Conservation (phyloP, 1,284 basidiomycete species). For the Omphalotus olearius region DNA sequence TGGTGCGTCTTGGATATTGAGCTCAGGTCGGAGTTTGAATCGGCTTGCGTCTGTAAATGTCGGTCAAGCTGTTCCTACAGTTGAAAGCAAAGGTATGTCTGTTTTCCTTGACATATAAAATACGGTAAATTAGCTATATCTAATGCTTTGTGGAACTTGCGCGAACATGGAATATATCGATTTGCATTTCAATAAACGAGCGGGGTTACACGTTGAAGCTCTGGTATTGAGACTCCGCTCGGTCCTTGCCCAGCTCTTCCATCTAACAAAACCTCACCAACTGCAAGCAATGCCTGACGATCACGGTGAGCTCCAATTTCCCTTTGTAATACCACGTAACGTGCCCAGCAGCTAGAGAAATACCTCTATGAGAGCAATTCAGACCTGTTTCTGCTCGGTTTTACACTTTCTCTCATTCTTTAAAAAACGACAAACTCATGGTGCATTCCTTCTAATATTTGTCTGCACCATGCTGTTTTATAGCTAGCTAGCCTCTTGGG, state of each 20-base stretch:
- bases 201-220: no score
- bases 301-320: conserved; percentile 24
- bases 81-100: no score
- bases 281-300: conserved; percentile 21
- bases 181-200: no score
- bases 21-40: conserved; percentile 5
- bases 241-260: conserved; percentile 14
- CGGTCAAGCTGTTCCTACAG: not conserved
- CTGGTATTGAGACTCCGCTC: conserved; percentile 33
- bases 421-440: conserved; percentile 47
- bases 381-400: conserved; percentile 3
- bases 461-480: conserved; percentile 49
- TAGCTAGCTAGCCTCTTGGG: conserved; percentile 54
- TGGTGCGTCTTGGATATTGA: not conserved
- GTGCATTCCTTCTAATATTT: conserved; percentile 46
- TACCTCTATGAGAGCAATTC: not conserved
- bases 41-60: not conserved
- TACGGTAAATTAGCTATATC: no score
- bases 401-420: conserved; percentile 5
- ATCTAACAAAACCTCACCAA: conserved; percentile 5
- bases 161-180: no score
- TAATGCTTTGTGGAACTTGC: no score
- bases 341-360: conserved; percentile 3
- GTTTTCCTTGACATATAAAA: no score
- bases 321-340: conserved; percentile 12